Conservation (phyloP, 805 yeast genomes). For the Hanseniaspora lindneri region DNA sequence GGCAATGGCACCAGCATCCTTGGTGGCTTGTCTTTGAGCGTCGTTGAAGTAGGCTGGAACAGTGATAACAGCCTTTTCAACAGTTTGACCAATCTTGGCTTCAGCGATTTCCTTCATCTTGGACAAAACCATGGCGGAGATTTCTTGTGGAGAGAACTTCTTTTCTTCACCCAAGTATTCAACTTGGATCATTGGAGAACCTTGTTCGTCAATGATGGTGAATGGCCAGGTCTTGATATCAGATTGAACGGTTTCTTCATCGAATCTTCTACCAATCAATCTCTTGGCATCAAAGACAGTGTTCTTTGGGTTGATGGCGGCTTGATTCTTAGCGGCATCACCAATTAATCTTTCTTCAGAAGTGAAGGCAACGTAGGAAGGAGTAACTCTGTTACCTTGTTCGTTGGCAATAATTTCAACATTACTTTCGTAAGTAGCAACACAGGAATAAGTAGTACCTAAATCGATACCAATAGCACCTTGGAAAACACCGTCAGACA, state of each 20-base stretch:
- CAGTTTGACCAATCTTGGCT: slow-evolving; percentile 59
- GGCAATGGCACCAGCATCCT: slow-evolving; percentile 71
- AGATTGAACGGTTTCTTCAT: slow-evolving; percentile 65
- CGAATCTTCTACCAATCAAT: slow-evolving; percentile 70
- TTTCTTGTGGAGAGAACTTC: slow-evolving; percentile 63
- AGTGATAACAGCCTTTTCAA: slow-evolving; percentile 64
- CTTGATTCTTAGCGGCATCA: slow-evolving; percentile 77
- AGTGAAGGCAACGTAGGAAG: slow-evolving; percentile 71
- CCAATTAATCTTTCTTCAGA: slow-evolving; percentile 68
- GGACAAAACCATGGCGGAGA: slow-evolving; percentile 64
- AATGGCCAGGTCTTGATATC: slow-evolving; percentile 88
- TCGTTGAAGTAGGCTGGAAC: slow-evolving; percentile 75
- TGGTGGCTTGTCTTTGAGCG: slow-evolving; percentile 72
- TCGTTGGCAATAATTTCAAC: slow-evolving; percentile 73
- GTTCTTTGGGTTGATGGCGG: slow-evolving; percentile 66
- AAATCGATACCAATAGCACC: slow-evolving; percentile 99
- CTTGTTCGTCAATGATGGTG: slow-evolving; percentile 53
- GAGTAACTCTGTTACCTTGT: slow-evolving; percentile 79
- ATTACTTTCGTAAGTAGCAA: slow-evolving; percentile 64
- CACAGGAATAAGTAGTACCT: slow-evolving; percentile 80
- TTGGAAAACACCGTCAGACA: slow-evolving; percentile 98
- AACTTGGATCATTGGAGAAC: slow-evolving; percentile 59
- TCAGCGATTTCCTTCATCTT: slow-evolving; percentile 77
- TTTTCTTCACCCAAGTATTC: slow-evolving; percentile 58
- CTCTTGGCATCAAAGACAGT: slow-evolving; percentile 76